A percentile compares a stretch with the other conserved stretches of the same genome.
phyloP scores from a whole-genome alignment of 805 yeast genomes.

The Blastobotrys peoriensis region DNA sequence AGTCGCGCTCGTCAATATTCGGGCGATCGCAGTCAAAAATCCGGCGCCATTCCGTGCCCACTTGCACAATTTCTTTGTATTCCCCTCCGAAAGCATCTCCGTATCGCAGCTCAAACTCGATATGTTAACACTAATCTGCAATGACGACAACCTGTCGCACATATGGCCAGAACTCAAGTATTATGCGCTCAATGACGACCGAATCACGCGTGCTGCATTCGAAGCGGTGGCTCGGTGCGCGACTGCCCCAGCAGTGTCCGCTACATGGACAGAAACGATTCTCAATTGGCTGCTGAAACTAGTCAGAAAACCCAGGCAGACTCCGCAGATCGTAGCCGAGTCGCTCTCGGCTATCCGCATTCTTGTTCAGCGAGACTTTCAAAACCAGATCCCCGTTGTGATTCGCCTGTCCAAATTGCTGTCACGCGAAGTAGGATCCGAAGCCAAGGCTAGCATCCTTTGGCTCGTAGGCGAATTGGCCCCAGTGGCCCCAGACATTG shows the following conservation, averaged over 20 bases:
- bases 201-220: constrained; percentile 44
- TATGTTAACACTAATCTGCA: constrained; percentile 54
- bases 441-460: constrained; percentile 74
- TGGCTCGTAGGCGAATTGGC: constrained; percentile 90
- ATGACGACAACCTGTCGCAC: constrained; percentile 43
- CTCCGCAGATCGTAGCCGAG: constrained; percentile 49
- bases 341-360: constrained; percentile 66
- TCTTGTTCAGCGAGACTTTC: constrained; percentile 59
- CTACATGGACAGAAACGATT: neutral
- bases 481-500: constrained; percentile 37
- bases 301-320: constrained; percentile 24
- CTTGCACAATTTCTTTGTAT: constrained; percentile 40
- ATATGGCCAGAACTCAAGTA: constrained; percentile 61
- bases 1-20: constrained; percentile 44
- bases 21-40: constrained; percentile 34
- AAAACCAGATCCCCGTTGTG: constrained; percentile 48
- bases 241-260: constrained; percentile 43
- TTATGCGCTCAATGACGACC: constrained; percentile 35
- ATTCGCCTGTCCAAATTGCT: constrained; percentile 39
- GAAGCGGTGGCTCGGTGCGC: constrained; percentile 59
- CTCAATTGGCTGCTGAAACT: constrained; percentile 55
- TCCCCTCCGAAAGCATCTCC: constrained; percentile 45
- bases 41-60: constrained; percentile 22
- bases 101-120: constrained; percentile 51
- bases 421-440: constrained; percentile 19